phyloP scores from a whole-genome alignment of 768 basidiomycete genomes.

The Leucosporidium creatinivorum region DNA sequence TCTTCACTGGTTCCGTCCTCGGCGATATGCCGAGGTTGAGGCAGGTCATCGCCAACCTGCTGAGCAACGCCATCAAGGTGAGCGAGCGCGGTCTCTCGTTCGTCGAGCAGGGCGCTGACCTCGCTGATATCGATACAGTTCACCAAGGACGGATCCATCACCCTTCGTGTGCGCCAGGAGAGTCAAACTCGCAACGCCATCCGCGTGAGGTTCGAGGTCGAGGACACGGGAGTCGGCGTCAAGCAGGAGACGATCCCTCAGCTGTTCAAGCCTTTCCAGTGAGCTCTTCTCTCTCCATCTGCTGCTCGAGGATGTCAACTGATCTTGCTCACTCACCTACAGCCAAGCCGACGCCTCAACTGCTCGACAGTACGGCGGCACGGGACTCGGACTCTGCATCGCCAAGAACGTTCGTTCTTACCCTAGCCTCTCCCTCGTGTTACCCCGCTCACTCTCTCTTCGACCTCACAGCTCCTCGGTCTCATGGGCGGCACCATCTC shows the following conservation, averaged over 20 bases:
- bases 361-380: conserved; percentile 81
- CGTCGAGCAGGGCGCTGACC: too few relatives aligned
- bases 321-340: neutral
- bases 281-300: neutral
- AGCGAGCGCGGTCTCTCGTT: too few relatives aligned
- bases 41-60: conserved; percentile 71
- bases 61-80: conserved; percentile 65
- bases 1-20: conserved; percentile 86
- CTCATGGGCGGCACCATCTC: conserved; percentile 29
- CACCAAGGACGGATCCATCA: conserved; percentile 49
- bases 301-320: too few relatives aligned
- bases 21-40: conserved; percentile 80
- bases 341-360: conserved; percentile 89
- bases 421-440: neutral
- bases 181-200: conserved; percentile 51
- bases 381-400: conserved; percentile 89
- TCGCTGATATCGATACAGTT: conserved; percentile 44
- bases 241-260: conserved; percentile 90
- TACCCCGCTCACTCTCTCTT: neutral
- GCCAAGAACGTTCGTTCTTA: conserved; percentile 15
- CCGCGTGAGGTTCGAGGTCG: conserved; percentile 90
- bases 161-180: conserved; percentile 41
- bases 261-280: conserved; percentile 94
- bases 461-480: conserved; percentile 21
- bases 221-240: conserved; percentile 95